A percentile compares a stretch with the other conserved stretches of the same genome.
Evolutionary conservation across 208 protist genomes (phyloP).

Genomic region (Wallacemonas sp.): DNA sequence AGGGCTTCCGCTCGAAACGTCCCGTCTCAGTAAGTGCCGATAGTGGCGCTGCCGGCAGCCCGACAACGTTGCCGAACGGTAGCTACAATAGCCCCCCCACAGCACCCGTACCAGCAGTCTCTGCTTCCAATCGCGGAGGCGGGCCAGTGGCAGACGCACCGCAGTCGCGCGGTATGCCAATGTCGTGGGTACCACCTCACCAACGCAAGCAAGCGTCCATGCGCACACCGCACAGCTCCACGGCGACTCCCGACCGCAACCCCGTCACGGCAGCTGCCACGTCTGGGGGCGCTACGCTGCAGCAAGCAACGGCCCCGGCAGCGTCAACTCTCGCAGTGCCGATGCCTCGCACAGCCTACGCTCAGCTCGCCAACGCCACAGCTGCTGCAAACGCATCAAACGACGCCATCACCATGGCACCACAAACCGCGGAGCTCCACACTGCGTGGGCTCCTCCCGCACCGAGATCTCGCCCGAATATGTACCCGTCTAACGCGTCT

Average conservation of each 20-base stretch:
- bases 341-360: conserved; percentile 15
- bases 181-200: not conserved
- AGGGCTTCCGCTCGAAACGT: not conserved
- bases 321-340: conserved; percentile 15
- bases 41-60: not conserved
- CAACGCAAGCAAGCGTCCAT: not conserved
- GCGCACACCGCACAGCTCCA: too few species aligned
- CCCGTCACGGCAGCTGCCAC: too few species aligned
- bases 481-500: not conserved
- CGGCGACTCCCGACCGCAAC: too few species aligned
- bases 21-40: not conserved
- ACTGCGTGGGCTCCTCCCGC: not conserved
- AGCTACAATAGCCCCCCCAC: not conserved
- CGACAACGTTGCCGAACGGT: not conserved
- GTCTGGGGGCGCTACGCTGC: too few species aligned
- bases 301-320: not conserved
- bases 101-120: not conserved
- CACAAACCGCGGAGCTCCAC: too few species aligned
- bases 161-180: not conserved
- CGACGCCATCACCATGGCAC: too few species aligned
- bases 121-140: not conserved
- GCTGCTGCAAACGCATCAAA: not conserved
- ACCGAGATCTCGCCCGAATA: not conserved
- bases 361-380: conserved; percentile 6
- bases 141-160: not conserved